Evolutionary conservation across 495 filamentous ascomycete species (phyloP), one percentile per base, ranked within the genome.

Genomic region (Penicillium argentinense): DNA sequence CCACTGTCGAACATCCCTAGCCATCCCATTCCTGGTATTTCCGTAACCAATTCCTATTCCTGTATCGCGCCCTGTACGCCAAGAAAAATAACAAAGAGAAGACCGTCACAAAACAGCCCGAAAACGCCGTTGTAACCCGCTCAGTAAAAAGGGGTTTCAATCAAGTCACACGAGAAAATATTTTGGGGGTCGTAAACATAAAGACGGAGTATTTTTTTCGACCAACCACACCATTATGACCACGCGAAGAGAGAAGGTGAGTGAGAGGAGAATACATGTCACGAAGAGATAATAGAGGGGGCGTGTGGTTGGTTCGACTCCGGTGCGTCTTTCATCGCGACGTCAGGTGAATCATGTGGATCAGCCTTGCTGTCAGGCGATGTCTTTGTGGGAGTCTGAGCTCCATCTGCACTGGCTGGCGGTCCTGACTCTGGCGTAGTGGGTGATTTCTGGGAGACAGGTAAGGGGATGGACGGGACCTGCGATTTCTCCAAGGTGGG

Each of bases 401-500:
- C n/a, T 29, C 30, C 46, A 16, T 61, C 51, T 9, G 49, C 39
- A 38, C 23, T 40, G 18, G 42, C 39, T 5, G 51, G 11, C 2
- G 39, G 29, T 9, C 43, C 51, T 11, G 42, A 25, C n/a, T 42
- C 39, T 19, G 53, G 66, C 41, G 33, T 57, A 48, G 51, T 30
- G 3, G 57, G 63, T 2, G 60, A 56, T 34, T 62, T 64, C 23
- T 57, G 62, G 3, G 66, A 26, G 8, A 51, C 45, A 42, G 51
- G 51, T 29, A 54, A 54, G 19, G 56, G 44, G 3, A 44, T 62
- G 21, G 59, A 49, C 41, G 64, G 66, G 6, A 49, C 47, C 24
- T 62, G 71, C 12, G 62, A 41, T 43, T 72, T 75, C 25, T 76
- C 71, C 3, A 66, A 58, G 1, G 64, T 69, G 9, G 72, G 71